Base-by-base conservation (phyloP, 257 asterid genomes). In the Nicotiana sylvestris region DNA sequence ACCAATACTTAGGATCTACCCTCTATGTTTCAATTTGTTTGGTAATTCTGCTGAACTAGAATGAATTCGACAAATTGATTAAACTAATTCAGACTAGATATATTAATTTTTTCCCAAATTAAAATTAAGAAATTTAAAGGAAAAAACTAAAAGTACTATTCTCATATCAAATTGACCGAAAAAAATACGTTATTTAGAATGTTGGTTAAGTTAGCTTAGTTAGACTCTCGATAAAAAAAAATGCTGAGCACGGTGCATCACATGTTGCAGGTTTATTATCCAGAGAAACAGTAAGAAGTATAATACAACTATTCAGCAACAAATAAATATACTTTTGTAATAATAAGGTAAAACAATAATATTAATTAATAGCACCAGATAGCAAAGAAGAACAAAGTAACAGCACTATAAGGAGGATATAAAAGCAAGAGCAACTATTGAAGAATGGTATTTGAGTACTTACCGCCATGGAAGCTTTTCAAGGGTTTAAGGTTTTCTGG, bases 401-500 rank as follows among this genome's bases (percentile, higher is more conserved):
- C 29, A 53, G 29, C 2, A 33, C 2, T 11, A 77, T 2, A 77
- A 77, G 66, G 53, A 78, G 60, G 6, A 21, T 16, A 39, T 10
- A 11, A 68, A 18, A 30, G 37, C 18, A 43, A 66, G 12, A 66
- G 25, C 25, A 32, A 25, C 10, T 37, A 66, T 66, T 70, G 80
- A 74, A 74, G 0, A 49, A 46, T 46, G 25, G 2, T 35, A 16
- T 3, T 27, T 35, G 61, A 79, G 13, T 0, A 61, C 82, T 79
- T 79, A 61, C 82, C 74, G 82, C 82, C 82, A 79, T 79, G 62
- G 82, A 35, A 39, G 76, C 43, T 79, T 79, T 79, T 37, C 60
- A 25, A 58, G 39, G 80, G 74, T 79, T 79, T 68, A 61, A 57
- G 82, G 82, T 66, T 79, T 78, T 56, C 67, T 10, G 33, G 16